Conservation (phyloP, 495 filamentous ascomycete genomes). For the Xylaria bambusicola region DNA sequence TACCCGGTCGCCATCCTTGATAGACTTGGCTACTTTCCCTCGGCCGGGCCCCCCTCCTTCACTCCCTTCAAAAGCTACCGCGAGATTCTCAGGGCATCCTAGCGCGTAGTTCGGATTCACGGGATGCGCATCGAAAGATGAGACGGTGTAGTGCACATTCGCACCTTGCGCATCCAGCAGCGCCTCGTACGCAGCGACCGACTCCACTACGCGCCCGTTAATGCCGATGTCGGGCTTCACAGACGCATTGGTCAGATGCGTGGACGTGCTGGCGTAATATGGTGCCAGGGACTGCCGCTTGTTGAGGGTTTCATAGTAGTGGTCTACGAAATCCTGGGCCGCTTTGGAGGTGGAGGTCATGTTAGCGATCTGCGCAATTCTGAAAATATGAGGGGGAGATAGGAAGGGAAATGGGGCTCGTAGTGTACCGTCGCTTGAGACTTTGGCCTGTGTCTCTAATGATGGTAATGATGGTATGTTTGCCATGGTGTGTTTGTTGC, state of each 20-base stretch:
- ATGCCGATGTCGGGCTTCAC: slow-evolving; percentile 46
- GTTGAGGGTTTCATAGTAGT: slow-evolving; percentile 45
- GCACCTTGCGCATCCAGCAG: slow-evolving; percentile 40
- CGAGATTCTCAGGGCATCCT: slow-evolving; percentile 34
- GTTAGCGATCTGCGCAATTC: background rate
- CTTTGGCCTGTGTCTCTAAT: slow-evolving; percentile 26
- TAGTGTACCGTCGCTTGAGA: slow-evolving; percentile 29
- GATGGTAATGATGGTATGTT: slow-evolving; percentile 22
- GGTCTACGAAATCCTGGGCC: slow-evolving; percentile 41
- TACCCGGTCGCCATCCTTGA: slow-evolving; percentile 57
- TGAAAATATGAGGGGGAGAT: background rate
- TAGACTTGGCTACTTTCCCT: slow-evolving; percentile 22
- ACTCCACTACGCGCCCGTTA: slow-evolving; percentile 42
- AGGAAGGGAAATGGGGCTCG: background rate
- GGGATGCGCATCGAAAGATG: slow-evolving; percentile 71
- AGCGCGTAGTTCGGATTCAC: slow-evolving; percentile 64
- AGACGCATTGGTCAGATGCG: slow-evolving; percentile 33
- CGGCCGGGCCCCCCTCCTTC: background rate
- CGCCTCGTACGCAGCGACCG: slow-evolving; percentile 38
- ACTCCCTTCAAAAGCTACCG: background rate
- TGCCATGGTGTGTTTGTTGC: slow-evolving; percentile 20
- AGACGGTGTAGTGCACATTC: slow-evolving; percentile 55
- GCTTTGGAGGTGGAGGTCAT: slow-evolving; percentile 27
- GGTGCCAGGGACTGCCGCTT: slow-evolving; percentile 31
- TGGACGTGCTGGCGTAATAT: slow-evolving; percentile 42